Conservation (phyloP, 495 filamentous ascomycete species). For the Penicillium mononematosum region DNA sequence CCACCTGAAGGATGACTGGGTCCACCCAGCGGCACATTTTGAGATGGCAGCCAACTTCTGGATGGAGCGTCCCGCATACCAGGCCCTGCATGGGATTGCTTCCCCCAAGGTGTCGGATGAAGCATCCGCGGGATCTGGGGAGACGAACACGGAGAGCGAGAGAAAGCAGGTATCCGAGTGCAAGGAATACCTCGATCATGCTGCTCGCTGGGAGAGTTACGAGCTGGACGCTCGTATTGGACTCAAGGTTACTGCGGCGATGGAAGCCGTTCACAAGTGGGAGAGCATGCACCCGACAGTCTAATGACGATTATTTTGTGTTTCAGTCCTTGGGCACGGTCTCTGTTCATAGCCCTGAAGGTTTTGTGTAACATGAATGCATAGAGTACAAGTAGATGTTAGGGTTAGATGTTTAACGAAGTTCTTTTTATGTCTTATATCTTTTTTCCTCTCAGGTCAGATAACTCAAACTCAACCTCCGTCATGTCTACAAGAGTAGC, state of each 20-base stretch:
- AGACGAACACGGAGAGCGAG: constrained; percentile 25
- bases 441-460: neutral
- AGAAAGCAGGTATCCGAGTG: constrained; percentile 61
- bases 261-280: constrained; percentile 75
- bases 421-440: neutral
- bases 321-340: neutral
- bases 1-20: constrained; percentile 75
- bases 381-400: constrained; percentile 11
- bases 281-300: constrained; percentile 36
- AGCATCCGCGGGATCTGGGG: constrained; percentile 3
- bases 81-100: constrained; percentile 29
- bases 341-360: constrained; percentile 10
- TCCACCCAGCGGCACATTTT: constrained; percentile 76
- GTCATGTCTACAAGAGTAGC: neutral
- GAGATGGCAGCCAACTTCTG: constrained; percentile 84
- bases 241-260: constrained; percentile 76
- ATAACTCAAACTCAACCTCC: neutral
- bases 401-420: constrained; percentile 1
- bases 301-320: neutral
- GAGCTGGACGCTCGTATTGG: constrained; percentile 84
- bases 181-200: constrained; percentile 71
- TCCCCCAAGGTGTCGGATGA: constrained; percentile 15
- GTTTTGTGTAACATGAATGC: constrained; percentile 10
- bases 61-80: constrained; percentile 56
- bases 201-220: constrained; percentile 79